Percentiles rank a stretch among this genome's conserved stretches.
These are phyloP conservation scores for Spatholobus suberectus DNA, from an alignment of 306 rosid species.

Conservation along the genomic window DNA sequence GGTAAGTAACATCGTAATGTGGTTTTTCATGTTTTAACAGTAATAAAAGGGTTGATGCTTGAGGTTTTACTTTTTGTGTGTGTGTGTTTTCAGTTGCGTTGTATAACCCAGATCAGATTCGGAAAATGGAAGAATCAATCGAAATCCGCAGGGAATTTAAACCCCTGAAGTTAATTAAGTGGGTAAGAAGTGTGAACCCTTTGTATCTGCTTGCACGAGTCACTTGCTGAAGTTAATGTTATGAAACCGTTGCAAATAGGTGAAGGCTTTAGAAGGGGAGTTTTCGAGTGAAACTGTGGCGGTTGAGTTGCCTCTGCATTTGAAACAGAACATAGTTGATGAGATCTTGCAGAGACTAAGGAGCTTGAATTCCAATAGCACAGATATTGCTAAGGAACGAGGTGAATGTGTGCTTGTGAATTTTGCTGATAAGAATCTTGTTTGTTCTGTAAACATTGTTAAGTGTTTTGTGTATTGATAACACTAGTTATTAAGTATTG, in stretches of 20 bases:
- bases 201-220: not conserved
- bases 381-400: conserved; percentile 59
- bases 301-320: conserved; percentile 63
- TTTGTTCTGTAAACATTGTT: not conserved
- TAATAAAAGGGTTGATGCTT: not conserved
- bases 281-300: conserved; percentile 46
- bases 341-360: conserved; percentile 69
- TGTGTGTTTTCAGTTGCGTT: conserved; percentile 54
- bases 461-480: not conserved
- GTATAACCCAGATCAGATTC: conserved; percentile 89
- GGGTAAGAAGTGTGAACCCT: conserved; percentile 57
- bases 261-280: conserved; percentile 66
- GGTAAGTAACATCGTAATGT: conserved; percentile 46
- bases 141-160: conserved; percentile 67
- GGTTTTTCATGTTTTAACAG: not conserved
- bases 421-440: not conserved
- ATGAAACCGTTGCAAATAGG: conserved; percentile 49
- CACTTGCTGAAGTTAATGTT: conserved; percentile 33
- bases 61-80: not conserved
- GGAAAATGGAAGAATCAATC: conserved; percentile 79
- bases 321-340: conserved; percentile 69
- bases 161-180: conserved; percentile 73
- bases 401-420: conserved; percentile 52
- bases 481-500: not conserved
- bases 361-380: conserved; percentile 56